A percentile compares a stretch with the other conserved stretches of the same genome.
Evolutionary conservation across 768 basidiomycete genomes (phyloP).

Genomic region (Lyophyllum decastes): DNA sequence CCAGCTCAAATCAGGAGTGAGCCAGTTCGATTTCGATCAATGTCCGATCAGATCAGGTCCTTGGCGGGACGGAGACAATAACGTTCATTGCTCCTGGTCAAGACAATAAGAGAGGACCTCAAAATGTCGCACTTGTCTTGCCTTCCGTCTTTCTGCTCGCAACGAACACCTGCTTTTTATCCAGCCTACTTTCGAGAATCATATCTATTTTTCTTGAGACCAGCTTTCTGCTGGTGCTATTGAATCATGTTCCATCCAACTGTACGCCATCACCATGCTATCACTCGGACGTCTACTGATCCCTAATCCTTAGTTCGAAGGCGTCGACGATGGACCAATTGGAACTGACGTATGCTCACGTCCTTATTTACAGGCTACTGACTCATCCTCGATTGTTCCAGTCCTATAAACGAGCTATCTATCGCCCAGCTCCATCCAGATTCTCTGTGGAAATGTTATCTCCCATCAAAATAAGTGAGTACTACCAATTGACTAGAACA

Average conservation of each 20-base stretch:
- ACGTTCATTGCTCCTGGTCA: conserved; percentile 4
- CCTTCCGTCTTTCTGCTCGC: conserved; percentile 12
- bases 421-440: conserved; percentile 54
- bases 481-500: not conserved
- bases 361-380: not conserved
- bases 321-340: conserved; percentile 9
- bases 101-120: conserved; percentile 33
- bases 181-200: not conserved
- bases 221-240: not conserved
- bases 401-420: conserved; percentile 64
- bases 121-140: conserved; percentile 23
- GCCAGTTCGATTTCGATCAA: not conserved
- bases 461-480: conserved; percentile 58
- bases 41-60: conserved; percentile 4
- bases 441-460: conserved; percentile 63
- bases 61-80: conserved; percentile 19
- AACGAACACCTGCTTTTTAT: not conserved
- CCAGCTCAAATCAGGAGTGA: not conserved
- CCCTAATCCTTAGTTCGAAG: conserved; percentile 6
- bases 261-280: not conserved
- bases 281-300: not conserved
- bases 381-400: conserved; percentile 23
- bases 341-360: conserved; percentile 9
- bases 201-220: not conserved
- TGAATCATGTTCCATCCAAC: conserved; percentile 5